Evolutionary conservation across 2,329 filamentous ascomycete genomes (phyloP), one percentile per base, ranked within the genome.

Genomic region (Botrytis fragariae): DNA sequence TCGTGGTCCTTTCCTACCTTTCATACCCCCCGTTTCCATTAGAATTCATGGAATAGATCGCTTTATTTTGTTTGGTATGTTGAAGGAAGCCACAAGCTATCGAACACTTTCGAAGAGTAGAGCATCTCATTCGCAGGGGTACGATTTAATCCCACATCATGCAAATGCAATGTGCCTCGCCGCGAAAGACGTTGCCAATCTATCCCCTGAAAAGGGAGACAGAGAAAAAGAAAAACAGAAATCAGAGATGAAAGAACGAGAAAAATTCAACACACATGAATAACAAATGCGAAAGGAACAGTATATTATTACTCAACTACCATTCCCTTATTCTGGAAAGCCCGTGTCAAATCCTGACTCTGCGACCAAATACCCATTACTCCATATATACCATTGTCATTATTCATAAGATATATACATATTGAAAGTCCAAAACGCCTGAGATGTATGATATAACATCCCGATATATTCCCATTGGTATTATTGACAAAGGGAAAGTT

Each of bases 91-190:
- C 29, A 16, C n/a, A 29, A 16, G 9, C 2, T n/a, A 16, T 16
- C 22, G 10, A 9, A 32, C 7, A 0, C 14, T n/a, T 39, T 1
- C 18, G 3, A 25, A 16, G 22, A 4, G 4, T 5, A 22, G 10
- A 61, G 14, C 0, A 5, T 61, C 51, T 18, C 16, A 61, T 16
- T 14, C 7, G 3, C 22, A n/a, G 59, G 12, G 22, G 6, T 16
- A 12, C 35, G 3, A 39, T n/a, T 35, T 12, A 8, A 4, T 3
- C 22, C 20, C 5, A 1, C 6, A 61, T 18, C 10, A n/a, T 25
- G 12, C 20, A 8, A 37, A n/a, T 25, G 12, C 20, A 8, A 37
- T 25, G 8, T 61, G 1, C 12, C 22, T 25, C 32, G 12, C 20
- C 12, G 22, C 35, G 4, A 6, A 25, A 39, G 22, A 25, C 7